phyloP scores from a whole-genome alignment of 495 filamentous ascomycete genomes.

The Thozetella sp. region DNA sequence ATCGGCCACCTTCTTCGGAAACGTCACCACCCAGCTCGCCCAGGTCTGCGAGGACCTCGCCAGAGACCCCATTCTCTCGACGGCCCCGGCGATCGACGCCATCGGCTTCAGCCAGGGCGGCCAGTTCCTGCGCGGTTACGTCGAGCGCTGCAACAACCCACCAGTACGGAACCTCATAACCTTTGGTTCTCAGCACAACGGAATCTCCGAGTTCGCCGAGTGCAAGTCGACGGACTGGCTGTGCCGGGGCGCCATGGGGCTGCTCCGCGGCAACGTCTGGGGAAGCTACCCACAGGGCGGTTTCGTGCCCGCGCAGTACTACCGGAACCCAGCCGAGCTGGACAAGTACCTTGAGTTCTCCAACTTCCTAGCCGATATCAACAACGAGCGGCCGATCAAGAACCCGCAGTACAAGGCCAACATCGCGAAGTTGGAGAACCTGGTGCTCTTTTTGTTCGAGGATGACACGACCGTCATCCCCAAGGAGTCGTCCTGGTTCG shows the following conservation, averaged over 20 bases:
- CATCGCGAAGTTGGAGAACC: slow-evolving; percentile 68
- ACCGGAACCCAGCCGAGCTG: slow-evolving; percentile 71
- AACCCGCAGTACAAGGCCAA: slow-evolving; percentile 75
- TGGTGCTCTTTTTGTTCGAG: slow-evolving; percentile 89
- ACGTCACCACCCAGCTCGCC: slow-evolving; percentile 78
- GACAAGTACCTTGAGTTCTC: slow-evolving; percentile 78
- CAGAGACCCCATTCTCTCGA: slow-evolving; percentile 74
- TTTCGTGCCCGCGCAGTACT: slow-evolving; percentile 95
- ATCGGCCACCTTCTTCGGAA: slow-evolving; percentile 86
- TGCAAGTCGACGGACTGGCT: slow-evolving; percentile 70
- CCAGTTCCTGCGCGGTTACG: slow-evolving; percentile 91
- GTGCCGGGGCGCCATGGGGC: slow-evolving; percentile 73
- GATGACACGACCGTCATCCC: slow-evolving; percentile 87
- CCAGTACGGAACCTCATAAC: slow-evolving; percentile 84
- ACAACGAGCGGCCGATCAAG: slow-evolving; percentile 83
- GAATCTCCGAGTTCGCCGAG: slow-evolving; percentile 79
- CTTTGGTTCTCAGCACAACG: slow-evolving; percentile 92
- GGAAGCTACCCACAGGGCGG: slow-evolving; percentile 69
- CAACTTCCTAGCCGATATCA: slow-evolving; percentile 97
- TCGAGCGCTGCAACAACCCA: slow-evolving; percentile 86
- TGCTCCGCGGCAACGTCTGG: slow-evolving; percentile 79
- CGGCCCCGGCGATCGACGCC: slow-evolving; percentile 82
- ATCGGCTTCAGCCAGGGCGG: slow-evolving; percentile 95
- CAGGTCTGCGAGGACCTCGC: slow-evolving; percentile 81
- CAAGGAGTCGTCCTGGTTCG: slow-evolving; percentile 91